Percentiles rank a stretch among this genome's conserved stretches.
phyloP scores from a whole-genome alignment of 2,329 filamentous ascomycete species.

The Lachnellula subtilissima region DNA sequence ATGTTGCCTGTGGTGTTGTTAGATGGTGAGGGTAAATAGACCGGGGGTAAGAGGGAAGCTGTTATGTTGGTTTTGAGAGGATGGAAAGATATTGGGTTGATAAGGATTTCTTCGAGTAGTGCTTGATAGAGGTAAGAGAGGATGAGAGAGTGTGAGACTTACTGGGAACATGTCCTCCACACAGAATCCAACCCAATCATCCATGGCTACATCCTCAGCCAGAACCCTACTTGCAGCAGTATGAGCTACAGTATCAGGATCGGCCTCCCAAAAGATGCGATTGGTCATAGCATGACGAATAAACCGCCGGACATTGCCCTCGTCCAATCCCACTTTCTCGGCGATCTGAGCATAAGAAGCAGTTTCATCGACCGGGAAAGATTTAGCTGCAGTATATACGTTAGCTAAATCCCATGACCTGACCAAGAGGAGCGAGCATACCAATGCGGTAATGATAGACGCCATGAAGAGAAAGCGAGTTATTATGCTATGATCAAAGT shows the following conservation, averaged over 20 bases:
- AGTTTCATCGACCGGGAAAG: conserved; percentile 44
- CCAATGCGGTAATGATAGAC: conserved; percentile 48
- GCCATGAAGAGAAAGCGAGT: conserved; percentile 46
- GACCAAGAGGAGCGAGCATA: conserved; percentile 24
- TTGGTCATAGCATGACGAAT: conserved; percentile 55
- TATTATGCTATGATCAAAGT: conserved; percentile 39
- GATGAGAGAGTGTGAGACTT: conserved; percentile 1
- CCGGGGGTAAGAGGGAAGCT: not conserved
- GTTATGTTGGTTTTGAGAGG: no score
- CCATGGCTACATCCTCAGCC: conserved; percentile 42
- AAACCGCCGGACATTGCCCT: conserved; percentile 46
- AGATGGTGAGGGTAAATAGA: not conserved
- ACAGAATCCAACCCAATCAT: conserved; percentile 53
- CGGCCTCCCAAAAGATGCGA: conserved; percentile 49
- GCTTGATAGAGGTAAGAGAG: not conserved
- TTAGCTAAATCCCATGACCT: conserved; percentile 6
- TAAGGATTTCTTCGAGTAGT: not conserved
- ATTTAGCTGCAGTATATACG: conserved; percentile 37
- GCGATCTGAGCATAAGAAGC: conserved; percentile 44
- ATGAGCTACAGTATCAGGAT: conserved; percentile 48
- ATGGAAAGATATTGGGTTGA: no score
- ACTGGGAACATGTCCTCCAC: conserved; percentile 44
- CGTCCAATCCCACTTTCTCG: conserved; percentile 41
- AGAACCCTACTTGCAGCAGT: conserved; percentile 50
- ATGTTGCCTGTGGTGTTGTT: conserved; percentile 37